Percentiles rank a stretch among this genome's conserved stretches.
Evolutionary conservation across 768 basidiomycete genomes (phyloP).

Genomic region (Amanita inopinata): DNA sequence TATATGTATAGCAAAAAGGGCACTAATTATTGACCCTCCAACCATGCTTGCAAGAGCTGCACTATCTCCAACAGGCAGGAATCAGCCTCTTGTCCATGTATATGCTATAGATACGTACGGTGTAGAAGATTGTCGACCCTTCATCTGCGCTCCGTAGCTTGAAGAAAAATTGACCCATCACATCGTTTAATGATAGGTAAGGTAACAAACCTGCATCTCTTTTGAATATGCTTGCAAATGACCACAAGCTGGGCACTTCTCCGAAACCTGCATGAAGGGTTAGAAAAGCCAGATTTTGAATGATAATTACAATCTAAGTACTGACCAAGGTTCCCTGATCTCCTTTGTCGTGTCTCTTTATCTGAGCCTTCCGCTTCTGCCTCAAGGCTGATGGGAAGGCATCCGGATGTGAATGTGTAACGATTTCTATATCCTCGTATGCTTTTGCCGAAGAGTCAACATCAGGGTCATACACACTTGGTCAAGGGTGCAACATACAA

Average conservation of each 20-base stretch:
- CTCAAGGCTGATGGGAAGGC: slow-evolving; percentile 87
- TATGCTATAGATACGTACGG: slow-evolving; percentile 39
- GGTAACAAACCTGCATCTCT: slow-evolving; percentile 64
- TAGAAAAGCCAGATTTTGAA: neutral
- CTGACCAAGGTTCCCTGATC: slow-evolving; percentile 51
- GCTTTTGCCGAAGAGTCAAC: slow-evolving; percentile 33
- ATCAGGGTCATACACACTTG: neutral
- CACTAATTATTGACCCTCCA: slow-evolving; percentile 73
- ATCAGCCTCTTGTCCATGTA: neutral
- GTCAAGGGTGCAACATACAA: slow-evolving; percentile 46
- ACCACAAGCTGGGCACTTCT: slow-evolving; percentile 84
- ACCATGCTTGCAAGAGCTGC: slow-evolving; percentile 64
- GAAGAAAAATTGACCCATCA: slow-evolving; percentile 1
- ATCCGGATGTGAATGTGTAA: slow-evolving; percentile 85
- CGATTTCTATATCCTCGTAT: slow-evolving; percentile 85
- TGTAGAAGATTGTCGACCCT: slow-evolving; percentile 90
- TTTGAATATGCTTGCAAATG: slow-evolving; percentile 81
- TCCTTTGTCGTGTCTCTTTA: slow-evolving; percentile 62
- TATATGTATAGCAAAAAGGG: slow-evolving; percentile 50
- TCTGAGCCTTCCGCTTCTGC: slow-evolving; percentile 86
- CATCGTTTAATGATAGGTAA: neutral
- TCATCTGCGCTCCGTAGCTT: slow-evolving; percentile 88
- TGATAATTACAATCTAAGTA: slow-evolving; percentile 5
- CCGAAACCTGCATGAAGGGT: slow-evolving; percentile 55
- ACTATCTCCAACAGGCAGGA: slow-evolving; percentile 33